Evolutionary conservation across 2,329 filamentous ascomycete species (phyloP), one percentile per base, ranked within the genome.

Genomic region (Penicillium sp.): DNA sequence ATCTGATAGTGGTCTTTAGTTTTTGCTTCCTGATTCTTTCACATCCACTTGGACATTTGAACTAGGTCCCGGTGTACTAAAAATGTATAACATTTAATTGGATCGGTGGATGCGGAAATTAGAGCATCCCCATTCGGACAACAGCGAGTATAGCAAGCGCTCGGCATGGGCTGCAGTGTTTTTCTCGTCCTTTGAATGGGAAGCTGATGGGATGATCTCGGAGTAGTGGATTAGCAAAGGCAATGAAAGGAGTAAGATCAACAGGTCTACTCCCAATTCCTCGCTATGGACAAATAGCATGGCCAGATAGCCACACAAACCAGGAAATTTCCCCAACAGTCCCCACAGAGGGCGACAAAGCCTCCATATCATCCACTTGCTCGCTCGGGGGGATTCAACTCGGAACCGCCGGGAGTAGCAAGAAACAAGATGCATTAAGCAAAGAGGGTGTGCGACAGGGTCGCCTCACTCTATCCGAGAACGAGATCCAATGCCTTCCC

Each of bases 391-490:
- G 32, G 13, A 35, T 44, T 41, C 42, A 32, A 29, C 22, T 44
- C 51, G 51, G 49, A 52, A 46, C 37, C 30, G 37, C 46, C 47
- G 41, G 48, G 46, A 33, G 25, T 18, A 25, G 33, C 18, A 5
- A 22, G 18, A 9, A 22, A 5, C 5, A 20, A 9, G 5, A 22
- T 22, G 18, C 27, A 27, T 35, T 8, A 23, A 38, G 29, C 36
- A 26, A 44, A 48, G 45, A 51, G 45, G 34, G 32, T 35, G 30
- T 17, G 32, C 18, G 18, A 22, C 18, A 41, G 43, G 26, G 12
- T 26, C 57, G 59, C 59, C 59, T 61, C 59, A 62, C 59, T 62
- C 46, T 53, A 56, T 53, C 43, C 35, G 30, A 39, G 38, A 42
- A 51, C 39, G 45, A 53, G 35, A 46, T 47, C 56, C 59, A 61